Conservation (phyloP, 2,329 filamentous ascomycete genomes). For the Phialophora macrospora region DNA sequence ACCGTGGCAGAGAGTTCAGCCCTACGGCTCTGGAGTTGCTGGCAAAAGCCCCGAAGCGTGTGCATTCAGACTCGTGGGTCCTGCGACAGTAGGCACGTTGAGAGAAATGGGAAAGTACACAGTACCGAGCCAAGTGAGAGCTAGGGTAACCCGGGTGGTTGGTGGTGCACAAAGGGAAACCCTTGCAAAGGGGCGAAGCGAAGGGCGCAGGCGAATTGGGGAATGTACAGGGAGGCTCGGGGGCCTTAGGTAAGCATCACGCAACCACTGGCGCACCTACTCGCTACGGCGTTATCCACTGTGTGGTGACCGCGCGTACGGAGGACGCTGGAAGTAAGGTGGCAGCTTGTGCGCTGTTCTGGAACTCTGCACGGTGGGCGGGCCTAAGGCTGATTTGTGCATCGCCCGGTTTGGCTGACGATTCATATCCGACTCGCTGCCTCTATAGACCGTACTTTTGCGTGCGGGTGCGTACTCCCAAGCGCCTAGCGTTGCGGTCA, state of each 20-base stretch:
- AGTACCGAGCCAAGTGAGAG: background rate
- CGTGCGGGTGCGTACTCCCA: background rate
- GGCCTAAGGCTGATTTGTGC: conserved; percentile 20
- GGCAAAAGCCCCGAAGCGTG: background rate
- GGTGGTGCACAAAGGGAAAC: background rate
- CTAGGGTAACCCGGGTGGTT: background rate
- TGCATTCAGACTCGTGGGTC: background rate
- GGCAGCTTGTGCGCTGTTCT: conserved; percentile 2
- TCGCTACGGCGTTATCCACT: background rate
- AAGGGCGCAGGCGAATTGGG: background rate
- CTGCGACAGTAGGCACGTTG: background rate
- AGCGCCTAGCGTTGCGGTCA: conserved; percentile 14
- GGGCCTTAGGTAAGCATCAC: conserved; percentile 11
- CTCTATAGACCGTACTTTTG: conserved; percentile 13
- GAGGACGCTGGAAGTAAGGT: too few species aligned
- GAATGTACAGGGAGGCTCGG: background rate
- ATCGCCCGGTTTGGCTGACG: background rate
- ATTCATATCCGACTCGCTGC: too few species aligned
- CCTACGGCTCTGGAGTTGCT: background rate
- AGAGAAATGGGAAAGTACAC: background rate
- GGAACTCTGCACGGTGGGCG: too few species aligned
- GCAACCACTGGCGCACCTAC: background rate
- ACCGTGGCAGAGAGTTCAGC: conserved; percentile 2
- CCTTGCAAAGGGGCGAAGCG: background rate
- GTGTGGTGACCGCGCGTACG: background rate